Evolutionary conservation across 257 asterid genomes (phyloP).

Genomic region (Rubia yunnanensis): DNA sequence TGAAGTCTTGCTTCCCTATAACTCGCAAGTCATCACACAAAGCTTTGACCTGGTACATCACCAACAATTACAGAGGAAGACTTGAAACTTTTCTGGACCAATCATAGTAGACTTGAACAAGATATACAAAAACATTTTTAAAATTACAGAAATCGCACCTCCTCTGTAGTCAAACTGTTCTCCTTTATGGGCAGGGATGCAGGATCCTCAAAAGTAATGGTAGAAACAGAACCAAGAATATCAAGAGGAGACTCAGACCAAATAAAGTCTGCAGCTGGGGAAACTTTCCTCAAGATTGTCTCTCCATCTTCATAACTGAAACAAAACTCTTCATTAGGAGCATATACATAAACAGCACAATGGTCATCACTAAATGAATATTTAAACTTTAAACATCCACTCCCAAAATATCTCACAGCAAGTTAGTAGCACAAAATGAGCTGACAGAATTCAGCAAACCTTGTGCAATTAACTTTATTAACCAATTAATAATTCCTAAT

Average conservation of each 20-base stretch:
- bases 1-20: conserved; percentile 87
- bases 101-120: neutral
- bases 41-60: conserved; percentile 52
- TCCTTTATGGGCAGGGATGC: conserved; percentile 56
- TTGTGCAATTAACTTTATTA: too few relatives aligned
- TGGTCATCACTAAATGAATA: neutral
- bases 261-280: conserved; percentile 68
- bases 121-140: neutral
- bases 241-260: conserved; percentile 69
- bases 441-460: neutral
- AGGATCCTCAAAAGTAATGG: conserved; percentile 61
- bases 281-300: conserved; percentile 60
- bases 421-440: neutral
- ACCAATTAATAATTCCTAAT: too few relatives aligned
- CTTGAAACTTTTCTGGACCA: neutral
- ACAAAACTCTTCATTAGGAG: neutral
- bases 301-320: conserved; percentile 89
- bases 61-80: conserved; percentile 9
- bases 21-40: conserved; percentile 83
- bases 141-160: conserved; percentile 32
- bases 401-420: too few relatives aligned
- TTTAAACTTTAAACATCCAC: neutral
- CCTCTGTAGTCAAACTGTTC: conserved; percentile 68
- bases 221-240: conserved; percentile 67
- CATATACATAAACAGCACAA: neutral